These are phyloP conservation scores for Aureobasidium melanogenum DNA, from an alignment of 2,329 filamentous ascomycete species.

Conservation along the genomic window DNA sequence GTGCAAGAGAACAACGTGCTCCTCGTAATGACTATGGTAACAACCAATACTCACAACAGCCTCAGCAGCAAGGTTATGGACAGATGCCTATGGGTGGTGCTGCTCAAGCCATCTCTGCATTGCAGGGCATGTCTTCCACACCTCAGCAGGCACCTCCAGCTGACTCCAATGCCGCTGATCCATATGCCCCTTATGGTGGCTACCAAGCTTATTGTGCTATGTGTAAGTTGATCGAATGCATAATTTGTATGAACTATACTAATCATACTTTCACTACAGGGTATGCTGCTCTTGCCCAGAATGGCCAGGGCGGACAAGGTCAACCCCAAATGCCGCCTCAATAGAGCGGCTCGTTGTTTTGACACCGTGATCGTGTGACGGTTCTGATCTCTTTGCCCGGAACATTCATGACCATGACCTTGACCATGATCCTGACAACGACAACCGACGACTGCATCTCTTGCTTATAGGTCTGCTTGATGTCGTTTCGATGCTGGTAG, in stretches of 20 bases:
- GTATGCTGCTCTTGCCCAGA: constrained; percentile 58
- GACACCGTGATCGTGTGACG: constrained; percentile 11
- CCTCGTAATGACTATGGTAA: constrained; percentile 26
- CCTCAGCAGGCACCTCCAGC: constrained; percentile 31
- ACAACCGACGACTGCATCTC: not conserved
- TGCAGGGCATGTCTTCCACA: constrained; percentile 15
- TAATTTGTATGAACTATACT: not conserved
- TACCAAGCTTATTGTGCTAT: constrained; percentile 72
- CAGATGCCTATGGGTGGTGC: constrained; percentile 12
- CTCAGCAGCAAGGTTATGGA: constrained; percentile 30
- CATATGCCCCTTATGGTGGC: constrained; percentile 72
- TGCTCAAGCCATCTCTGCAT: constrained; percentile 11
- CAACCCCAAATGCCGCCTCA: constrained; percentile 13
- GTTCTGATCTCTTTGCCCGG: constrained; percentile 2
- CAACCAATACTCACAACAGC: constrained; percentile 23
- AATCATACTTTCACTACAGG: not conserved
- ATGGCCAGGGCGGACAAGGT: constrained; percentile 31
- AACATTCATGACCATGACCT: not conserved
- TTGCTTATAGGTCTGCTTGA: constrained; percentile 9
- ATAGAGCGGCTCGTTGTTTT: constrained; percentile 1
- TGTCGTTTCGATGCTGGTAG: constrained; percentile 9
- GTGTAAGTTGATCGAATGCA: constrained; percentile 40
- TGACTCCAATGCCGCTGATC: constrained; percentile 44
- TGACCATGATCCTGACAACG: not conserved
- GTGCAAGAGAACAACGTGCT: constrained; percentile 15